Percentiles rank a stretch among this genome's conserved stretches.
phyloP scores from a whole-genome alignment of 1,139 yeast genomes.

The Nakaseomyces sp. region DNA sequence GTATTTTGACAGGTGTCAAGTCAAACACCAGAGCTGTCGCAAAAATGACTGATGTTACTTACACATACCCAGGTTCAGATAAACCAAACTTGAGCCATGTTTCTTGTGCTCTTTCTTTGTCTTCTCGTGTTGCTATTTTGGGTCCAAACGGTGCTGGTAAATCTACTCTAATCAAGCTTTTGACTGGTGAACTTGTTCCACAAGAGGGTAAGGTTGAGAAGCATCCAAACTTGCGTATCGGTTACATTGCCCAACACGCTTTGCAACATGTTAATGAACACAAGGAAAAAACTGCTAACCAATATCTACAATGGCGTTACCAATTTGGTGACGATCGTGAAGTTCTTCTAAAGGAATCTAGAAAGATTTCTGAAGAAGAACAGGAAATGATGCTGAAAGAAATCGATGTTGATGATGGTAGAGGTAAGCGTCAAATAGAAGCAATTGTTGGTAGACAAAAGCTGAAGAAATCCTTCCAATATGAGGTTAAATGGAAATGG shows the following conservation, averaged over 20 bases:
- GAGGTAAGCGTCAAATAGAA: constrained; percentile 81
- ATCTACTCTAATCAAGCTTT: constrained; percentile 83
- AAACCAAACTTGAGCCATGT: constrained; percentile 76
- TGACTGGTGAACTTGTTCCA: constrained; percentile 88
- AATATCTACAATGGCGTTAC: constrained; percentile 97
- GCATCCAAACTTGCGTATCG: constrained; percentile 96
- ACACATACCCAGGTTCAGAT: constrained; percentile 79
- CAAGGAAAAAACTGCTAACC: constrained; percentile 95
- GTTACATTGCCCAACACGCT: constrained; percentile 98
- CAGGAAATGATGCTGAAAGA: constrained; percentile 68
- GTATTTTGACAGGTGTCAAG: constrained; percentile 90
- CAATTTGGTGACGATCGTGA: constrained; percentile 97
- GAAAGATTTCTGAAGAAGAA: constrained; percentile 81
- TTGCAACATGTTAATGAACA: constrained; percentile 95
- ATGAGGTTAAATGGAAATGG: constrained; percentile 89
- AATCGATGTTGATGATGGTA: constrained; percentile 76
- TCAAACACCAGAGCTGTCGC: constrained; percentile 95
- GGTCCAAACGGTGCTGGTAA: constrained; percentile 99
- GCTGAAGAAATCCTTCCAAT: constrained; percentile 91
- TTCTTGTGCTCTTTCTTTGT: constrained; percentile 78
- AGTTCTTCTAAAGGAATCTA: constrained; percentile 83
- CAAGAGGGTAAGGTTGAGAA: constrained; percentile 85
- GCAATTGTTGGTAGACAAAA: constrained; percentile 97
- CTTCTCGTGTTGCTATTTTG: constrained; percentile 90
- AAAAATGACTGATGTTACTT: constrained; percentile 75